Base-by-base conservation (phyloP, 441 rosid genomes). In the Erodium texanum region DNA sequence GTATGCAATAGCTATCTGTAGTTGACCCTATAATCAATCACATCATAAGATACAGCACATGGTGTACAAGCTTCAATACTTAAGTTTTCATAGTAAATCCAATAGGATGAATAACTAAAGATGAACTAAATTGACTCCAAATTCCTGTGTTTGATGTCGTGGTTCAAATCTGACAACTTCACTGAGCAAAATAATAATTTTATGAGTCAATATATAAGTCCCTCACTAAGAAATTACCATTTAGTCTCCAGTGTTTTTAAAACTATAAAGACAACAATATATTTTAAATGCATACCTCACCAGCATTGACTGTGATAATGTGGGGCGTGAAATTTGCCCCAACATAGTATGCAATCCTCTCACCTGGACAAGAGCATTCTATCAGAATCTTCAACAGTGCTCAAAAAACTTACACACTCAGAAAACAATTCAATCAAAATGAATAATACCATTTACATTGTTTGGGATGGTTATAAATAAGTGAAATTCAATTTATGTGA, bases 291-390 rank as follows among this genome's bases (percentile, higher is more conserved):
- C 29, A 56, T 85, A 92, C 99, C 97, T 94, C 99, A 36, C 98
- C 97, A 65, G 97, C 78, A 76, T 87, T 82, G 16, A 92, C 94
- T 18, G 90, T 88, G 77, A 94, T 73, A 66, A 92, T 82, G 77
- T 92, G 96, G 62, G 99, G 96, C 0, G 87, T 88, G 79, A 92
- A 88, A 80, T 89, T 82, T 66, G 89, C 86, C 34, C 91, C 88
- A n/a, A 78, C 92, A 52, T 80, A 74, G 72, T 87, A 83, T 1
- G 86, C 76, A 65, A 83, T 75, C 80, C 75, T 77, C 41, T 85
- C 86, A 72, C 92, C 92, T 87, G 65, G 68, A 73, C 66, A 65
- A 9, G 9, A 69, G 65, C 9, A 43, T 66, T 66, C 72, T 24
- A n/a, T 12, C 0, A 66, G 65, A 66, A 19, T 52, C 59, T 52